A percentile compares a stretch with the other conserved stretches of the same genome.
These are phyloP conservation scores for Jasminum sambac DNA, from an alignment of 257 asterid species.

Conservation along the genomic window DNA sequence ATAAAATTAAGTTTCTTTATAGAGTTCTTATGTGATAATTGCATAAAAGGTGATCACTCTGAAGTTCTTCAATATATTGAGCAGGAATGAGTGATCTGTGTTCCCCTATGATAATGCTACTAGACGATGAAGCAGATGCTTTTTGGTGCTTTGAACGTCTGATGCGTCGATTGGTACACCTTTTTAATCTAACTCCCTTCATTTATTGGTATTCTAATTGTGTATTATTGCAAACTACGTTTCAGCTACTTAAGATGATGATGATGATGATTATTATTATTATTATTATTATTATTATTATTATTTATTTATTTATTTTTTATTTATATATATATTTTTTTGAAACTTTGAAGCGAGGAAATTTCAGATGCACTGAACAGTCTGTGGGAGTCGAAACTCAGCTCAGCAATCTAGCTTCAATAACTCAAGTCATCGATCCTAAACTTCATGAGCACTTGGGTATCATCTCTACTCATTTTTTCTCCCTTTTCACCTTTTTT, in stretches of 20 bases:
- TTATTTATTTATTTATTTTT: too few species aligned
- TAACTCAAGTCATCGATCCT: constrained; percentile 89
- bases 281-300: too few species aligned
- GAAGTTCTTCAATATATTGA: constrained; percentile 29
- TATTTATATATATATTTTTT: too few species aligned
- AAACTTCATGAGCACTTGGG: constrained; percentile 97
- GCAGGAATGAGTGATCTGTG: constrained; percentile 98
- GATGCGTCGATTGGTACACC: constrained; percentile 81
- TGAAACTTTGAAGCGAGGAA: constrained; percentile 78
- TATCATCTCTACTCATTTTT: constrained; percentile 30
- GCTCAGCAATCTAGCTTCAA: constrained; percentile 76
- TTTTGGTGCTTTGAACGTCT: constrained; percentile 95
- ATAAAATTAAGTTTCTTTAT: constrained; percentile 11
- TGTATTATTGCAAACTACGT: background rate
- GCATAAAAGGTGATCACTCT: background rate
- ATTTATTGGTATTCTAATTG: constrained; percentile 19
- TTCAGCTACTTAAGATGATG: constrained; percentile 26
- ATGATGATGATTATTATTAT: too few species aligned
- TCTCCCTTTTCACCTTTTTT: constrained; percentile 1
- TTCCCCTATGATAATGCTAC: constrained; percentile 93
- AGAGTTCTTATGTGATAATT: constrained; percentile 10
- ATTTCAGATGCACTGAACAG: constrained; percentile 89
- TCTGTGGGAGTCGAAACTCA: constrained; percentile 91
- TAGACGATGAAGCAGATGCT: constrained; percentile 89
- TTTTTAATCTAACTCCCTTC: constrained; percentile 9